phyloP scores from a whole-genome alignment of 345 rosid species.

The Salix caprea region DNA sequence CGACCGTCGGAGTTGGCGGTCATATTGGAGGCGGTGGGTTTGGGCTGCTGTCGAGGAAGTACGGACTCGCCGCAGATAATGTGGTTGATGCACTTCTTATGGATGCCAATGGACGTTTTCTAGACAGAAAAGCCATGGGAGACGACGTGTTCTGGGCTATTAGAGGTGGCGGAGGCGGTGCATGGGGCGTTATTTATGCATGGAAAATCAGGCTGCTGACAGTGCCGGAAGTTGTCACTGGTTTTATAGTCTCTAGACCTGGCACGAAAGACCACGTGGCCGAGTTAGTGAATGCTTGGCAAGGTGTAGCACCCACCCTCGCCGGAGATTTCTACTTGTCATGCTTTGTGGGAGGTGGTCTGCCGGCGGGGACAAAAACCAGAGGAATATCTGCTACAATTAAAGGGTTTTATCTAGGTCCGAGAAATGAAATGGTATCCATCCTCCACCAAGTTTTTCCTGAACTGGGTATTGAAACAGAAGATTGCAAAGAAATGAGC shows the following conservation, averaged over 20 bases:
- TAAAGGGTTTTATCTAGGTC: constrained; percentile 26
- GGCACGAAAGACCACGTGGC: constrained; percentile 14
- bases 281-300: constrained; percentile 23
- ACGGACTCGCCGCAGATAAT: constrained; percentile 28
- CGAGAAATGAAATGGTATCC: constrained; percentile 4
- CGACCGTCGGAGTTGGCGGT: constrained; percentile 30
- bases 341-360: constrained; percentile 22
- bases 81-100: constrained; percentile 25
- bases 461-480: constrained; percentile 13
- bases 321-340: constrained; percentile 17
- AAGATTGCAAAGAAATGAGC: constrained; percentile 23
- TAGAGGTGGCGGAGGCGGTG: constrained; percentile 29
- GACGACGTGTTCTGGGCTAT: constrained; percentile 32
- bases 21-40: constrained; percentile 27
- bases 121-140: constrained; percentile 25
- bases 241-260: constrained; percentile 15
- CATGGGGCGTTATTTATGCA: constrained; percentile 21
- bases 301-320: constrained; percentile 17
- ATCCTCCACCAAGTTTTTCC: constrained; percentile 10
- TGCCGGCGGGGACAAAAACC: constrained; percentile 17
- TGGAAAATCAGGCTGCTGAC: constrained; percentile 24
- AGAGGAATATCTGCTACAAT: constrained; percentile 22
- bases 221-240: constrained; percentile 13
- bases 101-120: constrained; percentile 9
- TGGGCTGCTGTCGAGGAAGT: constrained; percentile 22